Base-by-base conservation (phyloP, 768 basidiomycete species). In the Kwoniella pini region DNA sequence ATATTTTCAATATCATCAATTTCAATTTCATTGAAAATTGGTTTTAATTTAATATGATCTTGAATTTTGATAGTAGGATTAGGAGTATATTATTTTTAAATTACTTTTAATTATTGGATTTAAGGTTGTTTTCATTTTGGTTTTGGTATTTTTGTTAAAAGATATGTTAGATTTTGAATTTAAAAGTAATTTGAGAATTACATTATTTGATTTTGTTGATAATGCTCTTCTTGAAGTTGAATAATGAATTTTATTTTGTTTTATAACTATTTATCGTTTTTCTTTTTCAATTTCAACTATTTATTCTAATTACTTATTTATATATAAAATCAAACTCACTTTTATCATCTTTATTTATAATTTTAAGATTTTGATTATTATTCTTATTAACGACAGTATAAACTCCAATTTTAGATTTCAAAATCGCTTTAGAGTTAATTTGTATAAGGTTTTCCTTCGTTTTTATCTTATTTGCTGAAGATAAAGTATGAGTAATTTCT, bases 1-100 rank as follows among this genome's bases (percentile, higher is more conserved):
- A 61, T 61, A 26, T 62, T 56, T 30, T 62, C 60, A 0, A 62
- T 48, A 12, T 55, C 60, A 33, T 49, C 54, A 2, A 48, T 44
- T 10, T 30, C 44, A 15, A 44, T 38, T 24, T 22, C n/a, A 12
- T 38, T 22, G 22, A 5, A n/a, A 15, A 9, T 39, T 21, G 19
- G 19, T 2, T 19, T 24, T 27, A 5, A 26, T 26, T 42, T 36
- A 15, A 15, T 36, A 36, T 21, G 38, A 1, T 13, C 28, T 19
- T 42, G 43, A 4, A 42, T 28, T n/a, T 31, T 48, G 9, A n/a
- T 24, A 15, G 55, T 22, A 27, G 42, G 2, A n/a, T n/a, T 42
- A 31, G 59, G 44, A 12, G 52, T 61, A 49, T 61, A 61, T n/a
- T 0, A 61, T 40, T 15, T 48, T 61, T 17, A 61, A 27, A 6